Base-by-base conservation (phyloP, 768 basidiomycete species). In the Exsudoporus frostii region DNA sequence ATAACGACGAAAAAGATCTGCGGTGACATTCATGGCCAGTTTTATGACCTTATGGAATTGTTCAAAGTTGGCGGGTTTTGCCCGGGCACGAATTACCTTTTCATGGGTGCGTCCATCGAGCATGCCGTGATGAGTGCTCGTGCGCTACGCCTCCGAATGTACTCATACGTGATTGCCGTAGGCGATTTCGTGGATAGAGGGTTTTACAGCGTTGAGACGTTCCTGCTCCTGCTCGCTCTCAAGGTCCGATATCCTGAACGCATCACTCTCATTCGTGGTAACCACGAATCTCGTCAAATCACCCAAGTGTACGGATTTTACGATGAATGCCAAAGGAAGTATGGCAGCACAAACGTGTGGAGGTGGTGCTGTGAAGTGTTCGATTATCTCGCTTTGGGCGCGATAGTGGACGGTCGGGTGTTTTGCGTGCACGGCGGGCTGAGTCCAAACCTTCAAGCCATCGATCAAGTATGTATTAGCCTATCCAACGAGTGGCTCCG, bases 321-420 rank as follows among this genome's bases (percentile, higher is more conserved):
- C 71, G 96, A 98, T 71, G 96, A 98, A 67, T 98, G 96, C 69
- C 90, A 93, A 71, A 76, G 95, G 33, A 98, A 98, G 70, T 98
- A 97, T 64, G 95, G 95, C 4, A 85, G 82, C 62, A 85, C 84
- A 54, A 93, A 93, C 70, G 96, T 98, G 50, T 98, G 96, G 95
- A 74, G 96, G 58, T 97, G 93, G 84, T 98, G 95, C 71, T 98
- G 94, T 69, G 95, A 98, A 65, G 94, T 98, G 9, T 99, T 99
- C 62, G 96, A 98, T 69, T 98, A 97, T 71, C 83, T 98, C 43
- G 90, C 92, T 27, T 75, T 98, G 37, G 93, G 89, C 13, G 96
- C 96, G 17, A 85, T 98, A 60, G 93, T 98, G n/a, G 96, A 98
- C 68, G 96, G 94, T 7, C 79, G 90, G 53, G 95, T 98, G 53